Evolutionary conservation across 495 filamentous ascomycete species (phyloP).

Genomic region (Parathielavia appendiculata): DNA sequence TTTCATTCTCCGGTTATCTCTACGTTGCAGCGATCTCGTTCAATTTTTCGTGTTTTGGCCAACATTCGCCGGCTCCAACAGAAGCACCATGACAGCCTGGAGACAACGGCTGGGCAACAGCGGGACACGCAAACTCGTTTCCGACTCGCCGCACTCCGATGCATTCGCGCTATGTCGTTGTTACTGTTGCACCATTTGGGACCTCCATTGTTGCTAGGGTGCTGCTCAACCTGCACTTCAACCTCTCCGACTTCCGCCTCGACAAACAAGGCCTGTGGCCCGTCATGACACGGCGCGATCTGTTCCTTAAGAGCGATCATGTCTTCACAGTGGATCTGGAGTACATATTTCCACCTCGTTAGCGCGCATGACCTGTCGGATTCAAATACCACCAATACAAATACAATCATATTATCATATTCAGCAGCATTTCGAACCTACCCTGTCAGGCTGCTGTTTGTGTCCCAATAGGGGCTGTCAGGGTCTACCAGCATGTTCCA

Average conservation of each 20-base stretch:
- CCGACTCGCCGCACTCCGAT: constrained; percentile 1
- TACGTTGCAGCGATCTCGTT: background rate
- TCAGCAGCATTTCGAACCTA: too few relatives aligned
- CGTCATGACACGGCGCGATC: constrained; percentile 8
- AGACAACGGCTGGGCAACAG: background rate
- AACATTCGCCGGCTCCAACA: constrained; percentile 8
- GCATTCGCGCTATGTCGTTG: background rate
- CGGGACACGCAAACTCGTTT: background rate
- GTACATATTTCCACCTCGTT: constrained; percentile 18
- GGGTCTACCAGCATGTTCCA: background rate
- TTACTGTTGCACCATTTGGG: background rate
- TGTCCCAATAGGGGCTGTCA: too few relatives aligned
- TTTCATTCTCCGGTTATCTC: too few relatives aligned
- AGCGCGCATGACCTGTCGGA: constrained; percentile 22
- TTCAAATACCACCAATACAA: too few relatives aligned
- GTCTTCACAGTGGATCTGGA: constrained; percentile 20
- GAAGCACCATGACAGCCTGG: background rate
- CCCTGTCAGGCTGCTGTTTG: too few relatives aligned
- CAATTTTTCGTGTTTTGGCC: background rate
- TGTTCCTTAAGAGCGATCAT: constrained; percentile 14
- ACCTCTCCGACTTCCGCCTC: constrained; percentile 17
- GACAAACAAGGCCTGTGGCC: constrained; percentile 16
- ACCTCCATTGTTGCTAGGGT: background rate
- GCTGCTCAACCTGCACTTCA: background rate
- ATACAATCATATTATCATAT: too few relatives aligned